Conservation (phyloP, 2,329 filamentous ascomycete genomes). For the Phoma sp. region DNA sequence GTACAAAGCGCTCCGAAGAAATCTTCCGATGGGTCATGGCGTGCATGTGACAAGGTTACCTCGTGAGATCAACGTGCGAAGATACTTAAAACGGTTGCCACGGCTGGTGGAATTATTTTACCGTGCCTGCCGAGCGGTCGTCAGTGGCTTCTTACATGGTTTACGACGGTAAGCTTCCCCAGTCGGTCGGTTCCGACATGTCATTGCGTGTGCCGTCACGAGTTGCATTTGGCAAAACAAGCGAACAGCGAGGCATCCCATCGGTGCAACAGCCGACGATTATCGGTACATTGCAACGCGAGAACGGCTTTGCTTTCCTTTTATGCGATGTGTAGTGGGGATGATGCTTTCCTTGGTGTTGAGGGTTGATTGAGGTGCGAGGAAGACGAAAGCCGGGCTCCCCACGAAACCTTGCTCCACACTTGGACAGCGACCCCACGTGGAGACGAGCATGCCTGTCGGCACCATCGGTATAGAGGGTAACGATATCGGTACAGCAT, state of each 20-base stretch:
- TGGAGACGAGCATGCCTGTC: slow-evolving; percentile 21
- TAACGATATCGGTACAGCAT: slow-evolving; percentile 32
- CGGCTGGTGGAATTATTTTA: slow-evolving; percentile 36
- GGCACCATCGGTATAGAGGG: slow-evolving; percentile 25
- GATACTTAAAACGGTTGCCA: slow-evolving; percentile 14
- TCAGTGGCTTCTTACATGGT: slow-evolving; percentile 22
- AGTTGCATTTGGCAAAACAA: slow-evolving; percentile 4
- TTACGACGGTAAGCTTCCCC: slow-evolving; percentile 8
- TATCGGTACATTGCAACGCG: slow-evolving; percentile 30
- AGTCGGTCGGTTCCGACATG: slow-evolving; percentile 10
- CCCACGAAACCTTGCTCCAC: slow-evolving; percentile 27
- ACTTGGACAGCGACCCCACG: slow-evolving; percentile 27
- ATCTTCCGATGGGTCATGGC: slow-evolving; percentile 20
- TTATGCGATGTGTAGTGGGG: slow-evolving; percentile 10
- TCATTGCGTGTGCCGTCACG: slow-evolving; percentile 1
- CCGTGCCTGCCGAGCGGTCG: slow-evolving; percentile 13
- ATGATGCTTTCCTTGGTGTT: slow-evolving; percentile 13
- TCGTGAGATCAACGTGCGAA: slow-evolving; percentile 30
- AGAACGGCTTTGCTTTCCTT: slow-evolving; percentile 18
- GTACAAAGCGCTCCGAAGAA: slow-evolving; percentile 30
- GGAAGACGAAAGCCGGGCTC: slow-evolving; percentile 19
- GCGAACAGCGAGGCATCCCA: slow-evolving; percentile 10
- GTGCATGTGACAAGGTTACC: slow-evolving; percentile 29
- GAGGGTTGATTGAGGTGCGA: slow-evolving; percentile 5
- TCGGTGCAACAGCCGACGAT: slow-evolving; percentile 25